phyloP scores from a whole-genome alignment of 2,329 filamentous ascomycete species.

The Ophiocordyceps camponoti-leonardi region DNA sequence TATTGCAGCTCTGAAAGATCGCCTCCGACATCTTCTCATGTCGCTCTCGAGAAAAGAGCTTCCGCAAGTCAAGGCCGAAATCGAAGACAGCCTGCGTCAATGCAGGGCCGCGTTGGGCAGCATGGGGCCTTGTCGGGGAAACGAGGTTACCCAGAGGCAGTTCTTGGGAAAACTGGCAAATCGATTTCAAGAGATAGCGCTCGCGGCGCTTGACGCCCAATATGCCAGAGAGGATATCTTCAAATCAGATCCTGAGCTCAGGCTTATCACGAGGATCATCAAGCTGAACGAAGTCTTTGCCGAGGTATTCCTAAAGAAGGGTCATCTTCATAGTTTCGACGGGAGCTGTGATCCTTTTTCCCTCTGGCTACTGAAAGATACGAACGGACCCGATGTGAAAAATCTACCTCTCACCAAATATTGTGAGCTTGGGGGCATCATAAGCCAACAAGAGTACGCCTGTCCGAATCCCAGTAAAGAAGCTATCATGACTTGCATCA shows the following conservation, averaged over 20 bases:
- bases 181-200: conserved; percentile 10
- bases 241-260: conserved; percentile 7
- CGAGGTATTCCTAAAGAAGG: conserved; percentile 8
- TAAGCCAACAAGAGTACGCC: neutral
- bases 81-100: conserved; percentile 5
- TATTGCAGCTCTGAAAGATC: conserved; percentile 14
- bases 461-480: neutral
- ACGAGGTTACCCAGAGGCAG: conserved; percentile 13
- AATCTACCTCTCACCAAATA: neutral
- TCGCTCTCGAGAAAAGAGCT: conserved; percentile 22
- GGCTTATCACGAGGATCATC: conserved; percentile 20
- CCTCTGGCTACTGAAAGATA: too few species aligned
- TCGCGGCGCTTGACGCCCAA: conserved; percentile 15
- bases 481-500: conserved; percentile 9
- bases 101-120: conserved; percentile 5
- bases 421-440: conserved; percentile 2
- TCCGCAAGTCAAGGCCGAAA: conserved; percentile 16
- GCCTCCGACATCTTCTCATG: conserved; percentile 19
- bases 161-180: conserved; percentile 17
- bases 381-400: neutral
- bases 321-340: conserved; percentile 5
- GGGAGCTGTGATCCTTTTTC: neutral
- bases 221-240: conserved; percentile 17
- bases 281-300: conserved; percentile 20
- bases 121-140: conserved; percentile 14